Evolutionary conservation across 352 stramenopile genomes (phyloP), one percentile per base, ranked within the genome.

Genomic region (Phytophthora quininea): DNA sequence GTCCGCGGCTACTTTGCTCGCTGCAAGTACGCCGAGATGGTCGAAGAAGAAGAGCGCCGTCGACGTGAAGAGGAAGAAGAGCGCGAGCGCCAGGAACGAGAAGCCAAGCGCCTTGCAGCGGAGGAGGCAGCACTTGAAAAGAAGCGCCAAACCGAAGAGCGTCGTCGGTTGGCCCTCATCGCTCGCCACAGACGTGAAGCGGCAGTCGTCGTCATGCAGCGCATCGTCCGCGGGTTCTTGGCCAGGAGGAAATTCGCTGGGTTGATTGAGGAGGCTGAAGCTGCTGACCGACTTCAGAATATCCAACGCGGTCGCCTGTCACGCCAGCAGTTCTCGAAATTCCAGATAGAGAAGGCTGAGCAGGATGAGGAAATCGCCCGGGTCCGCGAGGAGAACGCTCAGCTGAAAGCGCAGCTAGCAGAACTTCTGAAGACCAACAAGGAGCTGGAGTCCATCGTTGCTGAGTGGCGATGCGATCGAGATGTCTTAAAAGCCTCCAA

Each of bases 341-440:
- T 94, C 29, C 74, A 77, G 55, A 31, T 91, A 4, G 77, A 90
- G 48, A 76, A 75, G 30, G 67, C 73, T 10, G 43, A 73, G 31
- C 54, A 67, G 3, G 48, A 74, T 12, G 66, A 65, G 4, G 79
- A 88, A 45, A 67, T 88, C 14, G 58, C 64, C 4, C 65, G 56
- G n/a, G 74, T 80, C 9, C 73, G 66, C 12, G 77, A 82, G 19
- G 85, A 93, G 54, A 91, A 91, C 58, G 70, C 62, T 8, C 67
- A 56, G 10, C 64, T 93, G 40, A 86, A 84, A 35, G 49, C 72
- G 45, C 81, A 91, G 60, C 69, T 93, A 11, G 73, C 72, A 32
- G 76, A 90, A 49, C 67, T 93, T 5, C 58, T 88, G n/a, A 74
- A 81, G 57, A 74, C 63, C 11, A 92, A 90, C 65, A 66, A 80